Conservation (phyloP, 2,329 filamentous ascomycete genomes). For the Trichoderma guizhouense region DNA sequence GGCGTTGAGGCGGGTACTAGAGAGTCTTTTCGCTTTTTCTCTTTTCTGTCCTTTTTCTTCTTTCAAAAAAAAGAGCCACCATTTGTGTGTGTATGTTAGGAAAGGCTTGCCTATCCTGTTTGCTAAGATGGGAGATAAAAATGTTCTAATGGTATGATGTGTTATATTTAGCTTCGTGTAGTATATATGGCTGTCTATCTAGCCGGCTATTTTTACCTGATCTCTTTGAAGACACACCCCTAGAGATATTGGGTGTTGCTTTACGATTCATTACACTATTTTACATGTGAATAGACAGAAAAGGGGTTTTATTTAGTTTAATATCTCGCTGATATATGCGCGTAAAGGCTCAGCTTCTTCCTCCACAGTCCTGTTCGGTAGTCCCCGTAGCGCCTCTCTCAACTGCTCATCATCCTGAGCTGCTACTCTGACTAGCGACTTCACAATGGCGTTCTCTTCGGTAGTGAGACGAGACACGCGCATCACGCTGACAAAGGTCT, state of each 20-base stretch:
- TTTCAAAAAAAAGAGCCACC: not conserved
- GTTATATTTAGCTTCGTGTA: not conserved
- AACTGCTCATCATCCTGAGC: slow-evolving; percentile 38
- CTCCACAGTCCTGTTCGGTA: slow-evolving; percentile 49
- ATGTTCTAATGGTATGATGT: slow-evolving; percentile 6
- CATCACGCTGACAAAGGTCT: slow-evolving; percentile 48
- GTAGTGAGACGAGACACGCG: slow-evolving; percentile 37
- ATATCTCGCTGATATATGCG: slow-evolving; percentile 42
- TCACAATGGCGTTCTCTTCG: slow-evolving; percentile 37
- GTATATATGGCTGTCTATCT: not conserved
- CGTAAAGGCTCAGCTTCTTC: slow-evolving; percentile 49
- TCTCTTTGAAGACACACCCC: slow-evolving; percentile 27
- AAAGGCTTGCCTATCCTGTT: not conserved
- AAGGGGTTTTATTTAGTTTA: slow-evolving; percentile 26
- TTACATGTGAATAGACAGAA: not conserved
- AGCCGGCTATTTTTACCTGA: slow-evolving; percentile 26
- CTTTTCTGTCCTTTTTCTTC: not conserved
- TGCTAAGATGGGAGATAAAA: not conserved
- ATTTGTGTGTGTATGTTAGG: slow-evolving; percentile 11
- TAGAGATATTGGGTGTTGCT: not conserved
- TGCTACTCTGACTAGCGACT: slow-evolving; percentile 42
- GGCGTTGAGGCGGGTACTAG: slow-evolving; percentile 33
- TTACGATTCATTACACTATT: not conserved
- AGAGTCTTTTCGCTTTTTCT: slow-evolving; percentile 20
- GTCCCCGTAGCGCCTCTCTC: slow-evolving; percentile 34